Percentiles rank a stretch among this genome's conserved stretches.
phyloP scores from a whole-genome alignment of 805 yeast species.

The Maudiozyma barnettii region DNA sequence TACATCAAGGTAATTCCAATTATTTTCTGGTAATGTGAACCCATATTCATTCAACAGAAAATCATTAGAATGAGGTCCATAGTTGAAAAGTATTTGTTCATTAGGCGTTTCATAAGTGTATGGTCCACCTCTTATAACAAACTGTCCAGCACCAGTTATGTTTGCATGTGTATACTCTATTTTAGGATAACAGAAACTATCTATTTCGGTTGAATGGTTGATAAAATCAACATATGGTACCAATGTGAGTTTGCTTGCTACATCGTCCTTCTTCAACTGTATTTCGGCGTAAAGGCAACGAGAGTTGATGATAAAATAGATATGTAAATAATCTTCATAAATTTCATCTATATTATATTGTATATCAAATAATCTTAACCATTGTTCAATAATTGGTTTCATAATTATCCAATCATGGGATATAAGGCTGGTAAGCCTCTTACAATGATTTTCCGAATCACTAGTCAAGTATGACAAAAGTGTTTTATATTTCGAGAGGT shows the following conservation, averaged over 20 bases:
- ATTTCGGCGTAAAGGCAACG: constrained; percentile 78
- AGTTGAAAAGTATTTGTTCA: constrained; percentile 62
- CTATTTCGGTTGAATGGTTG: constrained; percentile 48
- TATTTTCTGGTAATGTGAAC: constrained; percentile 48
- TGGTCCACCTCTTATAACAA: constrained; percentile 23
- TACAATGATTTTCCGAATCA: constrained; percentile 33
- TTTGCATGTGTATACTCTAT: constrained; percentile 31
- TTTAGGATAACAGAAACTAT: constrained; percentile 45
- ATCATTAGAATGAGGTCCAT: constrained; percentile 85
- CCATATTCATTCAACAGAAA: constrained; percentile 84
- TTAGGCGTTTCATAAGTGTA: constrained; percentile 13
- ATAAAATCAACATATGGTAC: constrained; percentile 87
- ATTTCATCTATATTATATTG: background rate
- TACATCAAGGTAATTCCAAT: constrained; percentile 66
- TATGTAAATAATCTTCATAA: constrained; percentile 40
- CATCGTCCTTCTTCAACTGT: constrained; percentile 39
- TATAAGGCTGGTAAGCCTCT: constrained; percentile 36
- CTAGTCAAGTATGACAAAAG: constrained; percentile 37
- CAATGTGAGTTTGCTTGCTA: constrained; percentile 64
- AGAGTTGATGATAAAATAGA: constrained; percentile 85
- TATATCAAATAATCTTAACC: constrained; percentile 10
- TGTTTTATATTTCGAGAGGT: constrained; percentile 19
- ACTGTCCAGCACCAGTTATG: constrained; percentile 22
- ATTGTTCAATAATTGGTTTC: constrained; percentile 14
- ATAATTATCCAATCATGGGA: constrained; percentile 37